phyloP scores from a whole-genome alignment of 805 yeast species.

The Candida loeiensis region DNA sequence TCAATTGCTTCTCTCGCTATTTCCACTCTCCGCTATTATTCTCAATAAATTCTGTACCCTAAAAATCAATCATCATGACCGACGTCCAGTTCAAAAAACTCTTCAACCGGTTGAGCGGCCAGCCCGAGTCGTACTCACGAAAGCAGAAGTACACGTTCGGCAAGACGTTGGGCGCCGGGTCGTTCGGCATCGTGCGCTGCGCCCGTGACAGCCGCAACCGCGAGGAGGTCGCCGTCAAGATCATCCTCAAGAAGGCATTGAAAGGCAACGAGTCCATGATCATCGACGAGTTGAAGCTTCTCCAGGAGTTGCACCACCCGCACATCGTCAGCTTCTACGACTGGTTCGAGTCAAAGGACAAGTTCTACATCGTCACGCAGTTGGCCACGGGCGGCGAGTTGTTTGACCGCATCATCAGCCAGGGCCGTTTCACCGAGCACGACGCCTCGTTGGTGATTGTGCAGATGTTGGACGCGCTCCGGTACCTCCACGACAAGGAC shows the following conservation, averaged over 20 bases:
- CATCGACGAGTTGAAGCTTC: slow-evolving; percentile 69
- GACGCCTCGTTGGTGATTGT: slow-evolving; percentile 77
- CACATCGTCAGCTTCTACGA: slow-evolving; percentile 87
- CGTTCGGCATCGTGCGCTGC: slow-evolving; percentile 86
- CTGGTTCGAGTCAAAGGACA: slow-evolving; percentile 91
- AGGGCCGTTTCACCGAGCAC: slow-evolving; percentile 82
- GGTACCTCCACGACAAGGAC: slow-evolving; percentile 68
- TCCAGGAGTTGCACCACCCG: slow-evolving; percentile 70
- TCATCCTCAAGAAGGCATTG: slow-evolving; percentile 79
- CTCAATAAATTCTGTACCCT: neutral
- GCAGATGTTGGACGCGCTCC: slow-evolving; percentile 75
- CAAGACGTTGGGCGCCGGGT: slow-evolving; percentile 87
- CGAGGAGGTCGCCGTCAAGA: slow-evolving; percentile 86
- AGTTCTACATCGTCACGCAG: slow-evolving; percentile 90
- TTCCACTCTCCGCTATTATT: neutral
- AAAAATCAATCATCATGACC: neutral
- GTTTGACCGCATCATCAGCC: slow-evolving; percentile 76
- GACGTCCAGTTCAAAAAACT: slow-evolving; percentile 28
- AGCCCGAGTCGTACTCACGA: slow-evolving; percentile 65
- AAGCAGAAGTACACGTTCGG: slow-evolving; percentile 74
- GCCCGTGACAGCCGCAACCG: slow-evolving; percentile 51
- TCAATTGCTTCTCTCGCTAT: neutral
- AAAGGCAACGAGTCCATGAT: slow-evolving; percentile 76
- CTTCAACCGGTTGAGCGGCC: slow-evolving; percentile 61
- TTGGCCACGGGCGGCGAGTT: slow-evolving; percentile 95